phyloP scores from a whole-genome alignment of 352 stramenopile species.

The Albugo laibachii region DNA sequence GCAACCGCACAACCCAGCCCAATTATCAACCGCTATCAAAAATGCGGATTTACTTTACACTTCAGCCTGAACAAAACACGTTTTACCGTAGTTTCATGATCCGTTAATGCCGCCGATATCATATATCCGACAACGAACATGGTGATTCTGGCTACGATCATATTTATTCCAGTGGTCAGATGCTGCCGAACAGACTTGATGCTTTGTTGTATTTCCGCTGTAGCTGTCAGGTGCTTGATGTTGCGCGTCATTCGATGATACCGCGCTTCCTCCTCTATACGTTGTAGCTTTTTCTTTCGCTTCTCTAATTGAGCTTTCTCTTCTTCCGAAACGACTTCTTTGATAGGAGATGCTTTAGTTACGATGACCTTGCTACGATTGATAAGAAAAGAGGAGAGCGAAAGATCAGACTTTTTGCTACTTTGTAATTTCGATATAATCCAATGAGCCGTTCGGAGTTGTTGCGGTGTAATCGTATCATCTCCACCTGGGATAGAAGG shows the following conservation, averaged over 20 bases:
- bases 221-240: conserved; percentile 24
- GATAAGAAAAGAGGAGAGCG: too few species aligned
- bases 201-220: conserved; percentile 25
- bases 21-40: conserved; percentile 28
- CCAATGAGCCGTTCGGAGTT: too few species aligned
- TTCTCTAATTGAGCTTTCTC: conserved; percentile 10
- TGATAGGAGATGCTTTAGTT: too few species aligned
- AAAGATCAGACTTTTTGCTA: too few species aligned
- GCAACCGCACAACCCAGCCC: conserved; percentile 46
- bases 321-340: background rate
- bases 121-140: conserved; percentile 71
- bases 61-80: too few species aligned
- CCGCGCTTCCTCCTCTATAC: conserved; percentile 59
- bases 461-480: too few species aligned
- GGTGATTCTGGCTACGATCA: conserved; percentile 62
- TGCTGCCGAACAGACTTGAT: conserved; percentile 55
- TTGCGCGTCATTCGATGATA: conserved; percentile 61
- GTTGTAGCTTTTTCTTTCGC: conserved; percentile 36
- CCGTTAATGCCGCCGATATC: conserved; percentile 30
- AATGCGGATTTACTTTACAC: background rate
- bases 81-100: conserved; percentile 56
- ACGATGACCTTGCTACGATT: too few species aligned
- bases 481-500: too few species aligned
- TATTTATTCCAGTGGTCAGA: conserved; percentile 66
- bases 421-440: too few species aligned